A percentile compares a stretch with the other conserved stretches of the same genome.
These are phyloP conservation scores for Penicillium cosmopolitanum DNA, from an alignment of 495 filamentous ascomycete species.

Conservation along the genomic window DNA sequence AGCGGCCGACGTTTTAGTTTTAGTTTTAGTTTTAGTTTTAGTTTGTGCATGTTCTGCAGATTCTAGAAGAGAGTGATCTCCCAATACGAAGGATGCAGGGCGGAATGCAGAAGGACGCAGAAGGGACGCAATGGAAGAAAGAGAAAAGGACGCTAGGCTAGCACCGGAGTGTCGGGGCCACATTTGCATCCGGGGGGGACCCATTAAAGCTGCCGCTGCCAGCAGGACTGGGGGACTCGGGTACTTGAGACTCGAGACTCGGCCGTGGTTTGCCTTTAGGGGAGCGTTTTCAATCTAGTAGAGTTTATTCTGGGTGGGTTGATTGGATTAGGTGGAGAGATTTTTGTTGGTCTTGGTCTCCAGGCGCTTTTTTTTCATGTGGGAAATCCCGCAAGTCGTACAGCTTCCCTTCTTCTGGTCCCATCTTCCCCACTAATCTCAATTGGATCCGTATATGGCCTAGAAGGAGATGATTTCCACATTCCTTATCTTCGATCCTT, in stretches of 20 bases:
- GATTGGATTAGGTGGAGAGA: background rate
- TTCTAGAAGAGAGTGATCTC: background rate
- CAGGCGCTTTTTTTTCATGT: background rate
- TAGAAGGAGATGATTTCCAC: background rate
- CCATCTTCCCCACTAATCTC: background rate
- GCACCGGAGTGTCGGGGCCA: conserved; percentile 23
- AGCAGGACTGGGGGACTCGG: no score
- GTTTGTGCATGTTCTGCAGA: background rate
- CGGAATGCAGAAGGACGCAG: background rate
- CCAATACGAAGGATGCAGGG: background rate
- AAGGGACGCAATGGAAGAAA: background rate
- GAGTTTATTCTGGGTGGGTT: conserved; percentile 2
- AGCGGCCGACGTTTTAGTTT: background rate
- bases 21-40: background rate
- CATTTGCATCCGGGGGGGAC: conserved; percentile 16
- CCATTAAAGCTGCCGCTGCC: no score
- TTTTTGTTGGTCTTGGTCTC: no score
- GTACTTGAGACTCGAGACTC: background rate
- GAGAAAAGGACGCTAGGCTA: background rate
- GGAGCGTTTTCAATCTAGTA: conserved; percentile 6
- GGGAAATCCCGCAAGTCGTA: conserved; percentile 18
- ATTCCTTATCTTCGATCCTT: conserved; percentile 7
- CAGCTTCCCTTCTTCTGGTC: background rate
- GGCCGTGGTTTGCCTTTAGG: background rate
- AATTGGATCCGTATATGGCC: background rate